Evolutionary conservation across 2,329 filamentous ascomycete species (phyloP), one percentile per base, ranked within the genome.

Genomic region (Colletotrichum salicis): DNA sequence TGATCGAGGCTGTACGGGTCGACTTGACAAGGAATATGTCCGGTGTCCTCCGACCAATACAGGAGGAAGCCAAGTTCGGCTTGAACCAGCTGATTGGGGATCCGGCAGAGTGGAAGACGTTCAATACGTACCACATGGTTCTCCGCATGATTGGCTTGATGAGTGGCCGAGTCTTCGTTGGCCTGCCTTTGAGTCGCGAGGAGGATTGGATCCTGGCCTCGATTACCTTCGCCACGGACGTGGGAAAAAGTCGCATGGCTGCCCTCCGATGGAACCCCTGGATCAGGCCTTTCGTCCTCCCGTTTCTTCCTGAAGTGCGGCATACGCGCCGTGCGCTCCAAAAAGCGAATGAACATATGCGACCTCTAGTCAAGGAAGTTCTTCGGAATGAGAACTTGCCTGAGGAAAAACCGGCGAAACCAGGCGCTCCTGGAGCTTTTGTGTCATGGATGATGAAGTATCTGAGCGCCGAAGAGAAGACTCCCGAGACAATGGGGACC

Each of bases 361-460:
- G 19, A 19, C 71, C 72, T 1, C 54, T 74, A 0, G 68, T 73
- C 3, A 24, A 51, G 5, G 69, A 72, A 1, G 29, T 72, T 13
- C 35, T 67, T n/a, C 58, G 22, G 10, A 33, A 35, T 27, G 27
- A 51, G 31, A 13, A 22, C 4, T 54, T 19, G 1, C 2, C 45
- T 5, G 66, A 27, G 12, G 58, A 64, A 45, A 74, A 79, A 22
- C 68, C 82, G 24, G 71, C 74, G 48, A 79, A 79, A 48, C 72
- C 82, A 10, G 81, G 83, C 45, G 79, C 64, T 2, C 29, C 52
- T 0, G 69, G 64, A 1, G 65, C 69, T 2, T 71, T 82, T 11
- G 79, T 86, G 51, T 83, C 83, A 15, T 86, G 84, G 84, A 81
- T 84, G 74, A 80, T 84, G 59, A 81, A 84, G 37, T 72, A 79